A percentile compares a stretch with the other conserved stretches of the same genome.
phyloP scores from a whole-genome alignment of 805 yeast genomes.

The Pichia ethanolica region DNA sequence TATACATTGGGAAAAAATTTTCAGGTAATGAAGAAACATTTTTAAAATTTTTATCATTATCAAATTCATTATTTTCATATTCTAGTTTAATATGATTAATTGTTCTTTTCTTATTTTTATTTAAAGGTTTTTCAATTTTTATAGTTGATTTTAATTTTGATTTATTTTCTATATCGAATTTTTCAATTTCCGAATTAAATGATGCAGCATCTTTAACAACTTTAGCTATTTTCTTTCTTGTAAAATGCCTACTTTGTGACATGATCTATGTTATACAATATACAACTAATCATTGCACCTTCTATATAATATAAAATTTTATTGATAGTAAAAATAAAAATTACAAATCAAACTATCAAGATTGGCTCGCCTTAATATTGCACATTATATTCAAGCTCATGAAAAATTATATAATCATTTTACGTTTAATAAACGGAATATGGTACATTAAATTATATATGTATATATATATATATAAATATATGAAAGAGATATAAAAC shows the following conservation, averaged over 20 bases:
- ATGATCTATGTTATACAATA: background rate
- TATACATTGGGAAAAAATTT: conserved; percentile 49
- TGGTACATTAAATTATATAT: no score
- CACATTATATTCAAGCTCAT: no score
- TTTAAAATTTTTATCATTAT: background rate
- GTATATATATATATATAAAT: no score
- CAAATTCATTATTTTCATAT: background rate
- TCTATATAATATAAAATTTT: background rate
- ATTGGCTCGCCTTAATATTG: no score
- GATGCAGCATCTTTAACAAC: background rate
- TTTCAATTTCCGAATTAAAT: conserved; percentile 7
- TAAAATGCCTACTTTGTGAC: conserved; percentile 12
- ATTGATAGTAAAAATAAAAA: no score
- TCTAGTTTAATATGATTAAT: conserved; percentile 9
- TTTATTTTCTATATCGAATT: conserved; percentile 4
- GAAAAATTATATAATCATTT: no score
- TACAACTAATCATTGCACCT: background rate
- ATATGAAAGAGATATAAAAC: no score
- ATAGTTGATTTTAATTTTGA: background rate
- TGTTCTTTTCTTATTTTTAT: conserved; percentile 1
- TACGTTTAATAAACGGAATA: no score
- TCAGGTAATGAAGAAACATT: conserved; percentile 16
- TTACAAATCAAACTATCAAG: no score
- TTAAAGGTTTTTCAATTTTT: background rate
- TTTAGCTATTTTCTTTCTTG: background rate